Evolutionary conservation across 2,329 filamentous ascomycete genomes (phyloP), one percentile per base, ranked within the genome.

Genomic region (Aspergillus unguis): DNA sequence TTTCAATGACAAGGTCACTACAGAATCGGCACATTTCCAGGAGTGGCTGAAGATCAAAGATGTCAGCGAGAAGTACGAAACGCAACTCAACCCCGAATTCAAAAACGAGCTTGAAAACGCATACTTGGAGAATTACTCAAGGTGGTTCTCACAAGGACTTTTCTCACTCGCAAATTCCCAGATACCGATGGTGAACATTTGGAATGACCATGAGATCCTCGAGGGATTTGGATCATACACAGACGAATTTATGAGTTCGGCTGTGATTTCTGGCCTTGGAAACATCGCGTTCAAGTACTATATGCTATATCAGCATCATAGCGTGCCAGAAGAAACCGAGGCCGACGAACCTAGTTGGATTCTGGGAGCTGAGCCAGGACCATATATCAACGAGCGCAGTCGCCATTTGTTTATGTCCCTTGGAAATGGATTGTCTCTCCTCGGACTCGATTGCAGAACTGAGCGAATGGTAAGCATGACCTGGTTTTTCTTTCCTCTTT

Each of bases 181-280:
- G 68, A 97, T 99, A 42, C 92, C 94, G 6, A 97, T 96, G 92
- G 84, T 99, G 63, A 99, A 99, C 69, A 92, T 99, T 70, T 96
- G 88, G 79, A 92, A 97, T 70, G 94, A 97, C 63, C 94, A 97
- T 67, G 89, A 94, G 61, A 88, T 92, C 61, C 92, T 92, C 58
- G 87, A 92, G 71, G 94, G 95, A 1, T 99, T 87, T 67, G 94
- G 94, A 5, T 96, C 91, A 0, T 99, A 97, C 69, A 86, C 92
- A 3, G 83, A 96, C 60, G 84, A 89, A 60, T 94, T 96, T 65
- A 97, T 96, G 90, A 84, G 82, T 59, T 90, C 89, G 2, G 87
- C 90, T 0, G 89, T 97, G 0, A 95, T 99, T 68, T 87, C 86
- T 2, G 94, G 95, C 0, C 73, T 99, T 6, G 95, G 94, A 2